phyloP scores from a whole-genome alignment of 352 stramenopile genomes.

The Phytophthora colocasiae region DNA sequence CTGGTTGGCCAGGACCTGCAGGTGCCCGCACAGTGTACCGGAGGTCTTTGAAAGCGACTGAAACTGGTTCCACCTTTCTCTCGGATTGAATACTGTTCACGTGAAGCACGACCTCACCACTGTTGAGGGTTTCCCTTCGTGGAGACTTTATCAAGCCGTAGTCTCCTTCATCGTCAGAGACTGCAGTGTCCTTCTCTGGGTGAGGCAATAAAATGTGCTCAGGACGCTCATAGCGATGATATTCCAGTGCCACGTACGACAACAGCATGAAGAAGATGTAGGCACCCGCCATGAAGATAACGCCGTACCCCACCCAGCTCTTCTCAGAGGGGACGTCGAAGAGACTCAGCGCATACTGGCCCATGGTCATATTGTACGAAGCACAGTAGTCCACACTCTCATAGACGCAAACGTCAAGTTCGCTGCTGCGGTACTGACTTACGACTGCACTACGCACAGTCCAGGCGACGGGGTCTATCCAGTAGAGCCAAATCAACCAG shows the following conservation, averaged over 20 bases:
- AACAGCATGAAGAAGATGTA: conserved; percentile 70
- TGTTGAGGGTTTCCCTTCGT: conserved; percentile 10
- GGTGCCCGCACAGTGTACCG: conserved; percentile 63
- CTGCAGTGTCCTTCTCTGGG: conserved; percentile 18
- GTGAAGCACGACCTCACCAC: conserved; percentile 34
- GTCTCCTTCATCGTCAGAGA: conserved; percentile 7
- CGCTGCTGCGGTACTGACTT: conserved; percentile 51
- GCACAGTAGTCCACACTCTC: conserved; percentile 52
- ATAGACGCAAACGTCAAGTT: conserved; percentile 50
- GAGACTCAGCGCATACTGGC: conserved; percentile 52
- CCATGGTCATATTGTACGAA: conserved; percentile 51
- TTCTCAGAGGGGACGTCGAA: conserved; percentile 57
- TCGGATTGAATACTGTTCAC: conserved; percentile 28
- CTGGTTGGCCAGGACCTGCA: conserved; percentile 38
- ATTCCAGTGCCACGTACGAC: conserved; percentile 61
- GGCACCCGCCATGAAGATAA: conserved; percentile 52
- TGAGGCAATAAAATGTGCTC: conserved; percentile 51
- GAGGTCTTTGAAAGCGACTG: conserved; percentile 64
- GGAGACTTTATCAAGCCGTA: conserved; percentile 44
- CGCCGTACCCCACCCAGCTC: conserved; percentile 49
- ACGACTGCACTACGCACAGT: conserved; percentile 50
- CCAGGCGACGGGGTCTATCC: conserved; percentile 74
- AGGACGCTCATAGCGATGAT: conserved; percentile 63
- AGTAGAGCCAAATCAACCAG: conserved; percentile 79
- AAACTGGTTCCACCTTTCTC: conserved; percentile 46